Base-by-base conservation (phyloP, 768 basidiomycete genomes). In the Naganishia kalamii region DNA sequence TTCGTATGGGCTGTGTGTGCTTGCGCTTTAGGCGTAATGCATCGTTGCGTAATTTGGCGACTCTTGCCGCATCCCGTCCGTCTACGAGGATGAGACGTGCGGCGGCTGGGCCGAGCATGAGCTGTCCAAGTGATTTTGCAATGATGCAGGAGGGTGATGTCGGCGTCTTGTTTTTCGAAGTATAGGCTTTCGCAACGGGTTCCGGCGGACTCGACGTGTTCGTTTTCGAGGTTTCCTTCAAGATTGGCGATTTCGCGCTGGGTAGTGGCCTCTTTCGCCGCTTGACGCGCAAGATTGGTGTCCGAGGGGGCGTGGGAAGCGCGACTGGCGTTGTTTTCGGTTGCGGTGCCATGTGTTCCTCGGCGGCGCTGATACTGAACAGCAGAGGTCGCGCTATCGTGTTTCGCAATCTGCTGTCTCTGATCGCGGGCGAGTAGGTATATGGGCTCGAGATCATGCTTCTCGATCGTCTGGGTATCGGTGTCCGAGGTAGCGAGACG, bases 31-130 rank as follows among this genome's bases (percentile, higher is more conserved):
- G 30, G 13, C 37, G 54, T 10, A 37, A 13, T 15, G 27, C 37
- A n/a, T 57, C n/a, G 1, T 57, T 23, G 37, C 54, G 37, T 6
- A 57, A 3, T 21, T 2, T 40, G 3, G n/a, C 37, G 1, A 57
- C 11, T 23, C 21, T 41, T 21, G 11, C 54, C 30, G 3, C 3
- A 23, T 57, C 54, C 21, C 25, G 37, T 1, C 54, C 54, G 17
- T 57, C 54, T 3, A 57, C 35, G 6, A 57, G 37, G 35, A 57
- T 35, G 54, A 57, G 54, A 23, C 54, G n/a, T 17, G 54, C 37
- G 21, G n/a, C 10, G 10, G n/a, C 8, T 25, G 15, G 32, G 29
- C 29, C 13, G 8, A 32, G 6, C 23, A 57, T 21, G 2, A 57
- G 35, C 29, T 57, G 35, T 25, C 17, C 21, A 3, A 57, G 54